phyloP scores from a whole-genome alignment of 1,139 yeast species.

The Saccharomyces hybrid region DNA sequence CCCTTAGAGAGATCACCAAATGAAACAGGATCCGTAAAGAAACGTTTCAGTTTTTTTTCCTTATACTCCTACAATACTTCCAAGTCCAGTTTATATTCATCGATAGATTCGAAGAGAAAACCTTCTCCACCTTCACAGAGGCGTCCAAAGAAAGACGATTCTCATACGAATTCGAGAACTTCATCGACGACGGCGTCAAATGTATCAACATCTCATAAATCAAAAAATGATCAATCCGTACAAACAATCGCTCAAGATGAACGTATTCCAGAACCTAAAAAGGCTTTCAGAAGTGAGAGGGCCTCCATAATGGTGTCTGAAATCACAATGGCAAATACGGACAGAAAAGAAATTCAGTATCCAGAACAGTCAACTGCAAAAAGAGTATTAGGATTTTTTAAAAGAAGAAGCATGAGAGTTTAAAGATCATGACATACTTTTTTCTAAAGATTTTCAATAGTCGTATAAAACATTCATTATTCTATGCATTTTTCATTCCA shows the following conservation, averaged over 20 bases:
- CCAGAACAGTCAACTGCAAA: slow-evolving; percentile 56
- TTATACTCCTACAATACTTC: slow-evolving; percentile 13
- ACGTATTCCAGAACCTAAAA: background rate
- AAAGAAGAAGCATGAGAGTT: slow-evolving; percentile 55
- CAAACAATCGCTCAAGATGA: background rate
- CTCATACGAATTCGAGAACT: background rate
- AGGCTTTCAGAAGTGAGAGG: slow-evolving; percentile 8
- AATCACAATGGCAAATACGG: background rate
- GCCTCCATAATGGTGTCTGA: slow-evolving; percentile 17
- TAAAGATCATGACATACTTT: slow-evolving; percentile 5
- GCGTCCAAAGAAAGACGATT: background rate
- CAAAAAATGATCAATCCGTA: background rate
- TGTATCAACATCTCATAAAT: background rate
- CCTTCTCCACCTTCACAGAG: background rate
- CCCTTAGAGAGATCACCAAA: background rate
- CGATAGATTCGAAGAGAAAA: slow-evolving; percentile 2
- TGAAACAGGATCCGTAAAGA: slow-evolving; percentile 12
- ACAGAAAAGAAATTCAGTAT: slow-evolving; percentile 6
- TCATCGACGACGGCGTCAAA: background rate
- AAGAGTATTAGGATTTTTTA: slow-evolving; percentile 74
- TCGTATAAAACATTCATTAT: background rate
- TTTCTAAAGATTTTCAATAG: no score
- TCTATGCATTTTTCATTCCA: background rate
- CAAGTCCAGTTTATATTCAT: slow-evolving; percentile 9
- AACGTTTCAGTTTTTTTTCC: slow-evolving; percentile 20